Percentiles rank a stretch among this genome's conserved stretches.
Evolutionary conservation across 2,329 filamentous ascomycete genomes (phyloP).

Genomic region (Chalaropsis ovoidea): DNA sequence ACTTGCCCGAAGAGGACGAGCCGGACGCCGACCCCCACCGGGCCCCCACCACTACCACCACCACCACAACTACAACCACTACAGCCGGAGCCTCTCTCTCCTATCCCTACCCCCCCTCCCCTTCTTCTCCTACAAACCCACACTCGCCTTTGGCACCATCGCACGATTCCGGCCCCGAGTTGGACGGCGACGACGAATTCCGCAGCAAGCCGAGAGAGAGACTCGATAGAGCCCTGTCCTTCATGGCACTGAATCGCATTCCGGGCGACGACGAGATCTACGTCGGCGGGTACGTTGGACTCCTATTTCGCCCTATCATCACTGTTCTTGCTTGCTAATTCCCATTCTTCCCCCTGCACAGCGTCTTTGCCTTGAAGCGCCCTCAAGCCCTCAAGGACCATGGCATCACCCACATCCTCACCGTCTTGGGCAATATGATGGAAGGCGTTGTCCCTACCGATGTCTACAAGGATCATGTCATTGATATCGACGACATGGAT

Average conservation of each 20-base stretch:
- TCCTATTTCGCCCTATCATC: constrained; percentile 16
- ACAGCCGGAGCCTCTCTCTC: background rate
- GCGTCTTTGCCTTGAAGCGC: constrained; percentile 68
- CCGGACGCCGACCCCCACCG: background rate
- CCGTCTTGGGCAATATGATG: constrained; percentile 49
- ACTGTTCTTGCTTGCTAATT: constrained; percentile 15
- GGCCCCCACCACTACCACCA: no score
- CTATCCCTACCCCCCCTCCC: background rate
- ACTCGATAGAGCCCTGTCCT: constrained; percentile 22
- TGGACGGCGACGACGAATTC: constrained; percentile 20
- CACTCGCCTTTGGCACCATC: background rate
- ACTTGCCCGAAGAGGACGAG: constrained; percentile 18
- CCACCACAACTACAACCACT: constrained; percentile 11
- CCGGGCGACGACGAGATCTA: constrained; percentile 37
- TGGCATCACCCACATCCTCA: constrained; percentile 84
- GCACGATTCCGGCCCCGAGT: background rate
- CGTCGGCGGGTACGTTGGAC: constrained; percentile 34
- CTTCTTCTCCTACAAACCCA: background rate
- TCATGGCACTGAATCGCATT: constrained; percentile 38
- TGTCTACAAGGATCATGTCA: constrained; percentile 59
- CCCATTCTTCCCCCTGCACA: constrained; percentile 33
- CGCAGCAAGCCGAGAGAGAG: constrained; percentile 21
- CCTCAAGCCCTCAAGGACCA: constrained; percentile 58
- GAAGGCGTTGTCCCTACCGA: constrained; percentile 28
- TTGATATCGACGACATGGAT: constrained; percentile 83